Base-by-base conservation (phyloP, 768 basidiomycete species). In the Hypsizygus marmoreus region DNA sequence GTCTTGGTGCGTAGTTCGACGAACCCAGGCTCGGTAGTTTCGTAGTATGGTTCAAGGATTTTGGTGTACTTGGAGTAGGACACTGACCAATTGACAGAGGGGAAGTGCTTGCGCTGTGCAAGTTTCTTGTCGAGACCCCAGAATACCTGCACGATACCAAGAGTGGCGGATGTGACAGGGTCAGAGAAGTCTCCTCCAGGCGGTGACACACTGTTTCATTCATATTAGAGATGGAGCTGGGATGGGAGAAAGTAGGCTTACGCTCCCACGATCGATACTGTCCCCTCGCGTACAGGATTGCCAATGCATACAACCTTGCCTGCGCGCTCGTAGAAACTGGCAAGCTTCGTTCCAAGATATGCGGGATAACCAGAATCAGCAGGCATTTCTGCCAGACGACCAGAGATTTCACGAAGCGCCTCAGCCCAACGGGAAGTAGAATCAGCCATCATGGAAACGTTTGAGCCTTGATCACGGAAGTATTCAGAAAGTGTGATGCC, bases 51-150 rank as follows among this genome's bases (percentile, higher is more conserved):
- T 58, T 95, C 94, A 30, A 97, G 81, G 8, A 94, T 84, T 63
- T 94, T 95, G 51, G 86, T 89, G 70, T 99, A 98, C 68, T 99
- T 99, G 48, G 97, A 98, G 68, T 98, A 98, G 8, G 97, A 99
- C n/a, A 97, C 73, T 55, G 86, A 97, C 97, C 97, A 99, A 72
- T 99, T 97, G 66, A 99, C 95, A n/a, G 95, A 97, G 1, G 97
- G 97, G 80, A 99, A 99, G 66, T 99, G 95, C 68, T 99, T 98
- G 52, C 95, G 82, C 65, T 98, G 97, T 2, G 97, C 97, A 48
- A 98, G 84, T 65, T 95, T 94, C 84, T 99, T 99, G 73, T 98
- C 97, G 20, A 99, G 81, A 67, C 97, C 97, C 97, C 97, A 99
- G 81, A 99, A 99, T 55, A 98, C 97, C 62, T 98, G 97, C 8